Base-by-base conservation (phyloP, 2,329 filamentous ascomycete genomes). In the Epicoccum nigrum region DNA sequence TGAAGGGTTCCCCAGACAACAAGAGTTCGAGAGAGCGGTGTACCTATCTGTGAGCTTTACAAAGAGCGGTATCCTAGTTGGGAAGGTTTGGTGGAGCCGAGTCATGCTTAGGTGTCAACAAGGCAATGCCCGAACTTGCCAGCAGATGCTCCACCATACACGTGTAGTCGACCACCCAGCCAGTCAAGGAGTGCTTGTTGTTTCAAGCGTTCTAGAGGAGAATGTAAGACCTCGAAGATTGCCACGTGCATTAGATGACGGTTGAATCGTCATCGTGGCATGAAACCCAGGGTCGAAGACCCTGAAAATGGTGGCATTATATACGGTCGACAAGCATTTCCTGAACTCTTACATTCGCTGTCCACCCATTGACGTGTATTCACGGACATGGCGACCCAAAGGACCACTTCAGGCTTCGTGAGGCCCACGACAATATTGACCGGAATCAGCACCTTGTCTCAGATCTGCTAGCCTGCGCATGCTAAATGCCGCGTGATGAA, bases 51-150 rank as follows among this genome's bases (percentile, higher is more conserved):
- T 52, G 38, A 38, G 43, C 38, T 47, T 30, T 38, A 12, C 27
- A 44, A 52, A 52, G 49, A 47, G 49, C 49, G 49, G 49, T 52
- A 52, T 52, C 49, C 49, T 46, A 52, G 49, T 47, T 20, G 43
- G 23, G 25, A 30, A 45, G n/a, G 27, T 38, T 39, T 30, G 38
- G 49, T 40, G 43, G 38, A 38, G 17, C 39, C 44, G 33, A 44
- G 3, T 44, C 27, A 28, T 30, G 28, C 28, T 13, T n/a, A 30
- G 4, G 7, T 12, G 28, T 13, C 12, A 28, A 47, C 49, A 47
- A 38, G 49, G 49, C 38, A 33, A 30, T 13, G n/a, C 28, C 44
- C 38, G 41, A 43, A 21, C 38, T 25, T 28, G 20, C 21, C 6
- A 43, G 43, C 33, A 38, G 27, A 21, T 38, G 43, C 43, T 52